Base-by-base conservation (phyloP, 140 eudicot species). In the Ambrosia hybrid region DNA sequence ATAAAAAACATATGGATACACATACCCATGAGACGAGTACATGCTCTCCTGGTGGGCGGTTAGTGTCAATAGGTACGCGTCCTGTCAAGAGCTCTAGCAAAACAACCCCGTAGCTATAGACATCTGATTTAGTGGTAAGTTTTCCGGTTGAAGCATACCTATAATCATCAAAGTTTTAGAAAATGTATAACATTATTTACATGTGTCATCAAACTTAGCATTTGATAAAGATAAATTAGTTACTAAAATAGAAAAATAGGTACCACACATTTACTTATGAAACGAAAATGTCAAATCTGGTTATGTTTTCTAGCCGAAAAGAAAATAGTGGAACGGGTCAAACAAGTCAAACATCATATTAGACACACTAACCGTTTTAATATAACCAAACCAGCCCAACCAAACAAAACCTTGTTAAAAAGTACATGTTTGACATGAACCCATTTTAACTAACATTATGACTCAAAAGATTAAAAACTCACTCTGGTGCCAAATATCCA, bases 401-500 rank as follows among this genome's bases (percentile, higher is more conserved):
- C 52, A 9, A 6, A 6, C 10, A 9, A 8, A 17, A 17, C 10
- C 11, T 57, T 11, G 0, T 33, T 55, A 11, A 36, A 34, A 12
- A 61, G 13, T 61, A 34, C 8, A 61, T 13, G n/a, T 61, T 11
- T 12, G 45, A 33, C 7, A 34, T 33, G 16, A 59, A 60, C 57
- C 49, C 33, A 0, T n/a, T 64, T 62, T 62, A 41, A 62, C 67
- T 14, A 5, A 1, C 33, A 1, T 12, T 3, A 48, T 48, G 4
- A 48, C n/a, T 48, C 10, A 48, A 5, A 48, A 9, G 53, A 48
- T 48, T 3, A 64, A 45, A 46, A 58, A 82, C 97, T 82, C 59
- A 93, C 98, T 93, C 98, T 3, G 98, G 98, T 53, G 98, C 97
- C 82, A 93, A 71, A 70, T 93, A 93, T 59, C 97, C 98, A 1